Conservation (phyloP, 805 yeast species). For the Kluyveromyces siamensis region DNA sequence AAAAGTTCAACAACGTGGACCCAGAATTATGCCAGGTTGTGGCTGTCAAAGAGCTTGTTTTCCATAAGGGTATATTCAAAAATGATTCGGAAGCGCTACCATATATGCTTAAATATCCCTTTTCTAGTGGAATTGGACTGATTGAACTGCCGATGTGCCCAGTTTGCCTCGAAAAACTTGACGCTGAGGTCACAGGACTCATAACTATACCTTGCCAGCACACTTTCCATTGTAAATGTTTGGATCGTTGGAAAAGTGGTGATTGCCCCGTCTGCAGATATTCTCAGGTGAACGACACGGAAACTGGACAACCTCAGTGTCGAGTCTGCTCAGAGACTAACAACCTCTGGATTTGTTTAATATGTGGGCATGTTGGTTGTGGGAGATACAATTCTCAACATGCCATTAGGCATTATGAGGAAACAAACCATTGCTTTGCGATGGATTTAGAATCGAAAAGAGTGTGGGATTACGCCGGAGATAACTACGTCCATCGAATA, state of each 20-base stretch:
- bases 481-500: slow-evolving; percentile 78
- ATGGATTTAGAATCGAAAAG: slow-evolving; percentile 80
- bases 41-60: slow-evolving; percentile 50
- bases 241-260: slow-evolving; percentile 83
- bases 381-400: slow-evolving; percentile 81
- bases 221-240: slow-evolving; percentile 83
- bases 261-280: slow-evolving; percentile 88
- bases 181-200: slow-evolving; percentile 67
- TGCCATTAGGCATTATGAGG: slow-evolving; percentile 71
- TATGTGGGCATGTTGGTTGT: slow-evolving; percentile 91
- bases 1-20: slow-evolving; percentile 75
- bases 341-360: slow-evolving; percentile 79
- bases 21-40: slow-evolving; percentile 79
- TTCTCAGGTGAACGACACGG: slow-evolving; percentile 36
- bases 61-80: slow-evolving; percentile 26
- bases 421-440: slow-evolving; percentile 79
- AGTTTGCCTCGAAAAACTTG: slow-evolving; percentile 85
- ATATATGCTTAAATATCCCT: slow-evolving; percentile 64
- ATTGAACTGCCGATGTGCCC: slow-evolving; percentile 87
- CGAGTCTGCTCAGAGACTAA: slow-evolving; percentile 46
- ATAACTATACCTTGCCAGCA: slow-evolving; percentile 89
- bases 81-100: slow-evolving; percentile 38
- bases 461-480: slow-evolving; percentile 94
- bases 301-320: slow-evolving; percentile 30
- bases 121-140: slow-evolving; percentile 35